Evolutionary conservation across 2,329 filamentous ascomycete species (phyloP), one percentile per base, ranked within the genome.

Genomic region (Shiraia sp.): DNA sequence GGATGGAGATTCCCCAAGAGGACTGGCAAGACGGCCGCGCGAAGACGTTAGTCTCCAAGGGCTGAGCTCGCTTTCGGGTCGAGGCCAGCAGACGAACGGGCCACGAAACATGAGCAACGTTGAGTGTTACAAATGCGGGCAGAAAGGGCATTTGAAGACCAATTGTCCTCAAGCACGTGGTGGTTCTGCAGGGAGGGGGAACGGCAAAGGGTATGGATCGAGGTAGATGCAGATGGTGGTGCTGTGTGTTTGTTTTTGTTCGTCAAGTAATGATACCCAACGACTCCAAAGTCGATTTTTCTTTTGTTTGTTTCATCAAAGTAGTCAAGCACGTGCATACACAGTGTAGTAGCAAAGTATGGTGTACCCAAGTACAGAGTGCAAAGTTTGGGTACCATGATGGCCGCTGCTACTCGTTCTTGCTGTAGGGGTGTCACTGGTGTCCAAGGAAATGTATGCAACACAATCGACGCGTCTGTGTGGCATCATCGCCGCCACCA

Each of bases 1-100:
- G 76, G 34, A 70, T 70, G 17, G 76, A 44, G 72, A 73, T 36
- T 70, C 70, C 16, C 77, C 75, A 10, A 70, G 72, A 49, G 74
- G 81, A 51, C 66, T 84, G 13, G 78, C 80, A 6, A 79, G 81
- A 29, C 77, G 79, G 56, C 82, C 82, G 65, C 86, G 85, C 63
- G 81, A 86, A 40, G 75, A 88, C 36, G 84, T 53, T 41, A 56
- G 85, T 47, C 69, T 89, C 41, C 85, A 85, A 58, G 75, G 75
- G 16, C 63, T 84, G 41, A 78, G 75, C 4, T 85, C 82, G 1
- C 81, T 88, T 32, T 87, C 84, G 44, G 74, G 74, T 27, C 65
- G 68, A 28, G 62, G 65, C 49, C 65, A 59, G 41, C 31, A 46
- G 34, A 39, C 36, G 17, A 22, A 55, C 29, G n/a, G 55, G 49